Evolutionary conservation across 805 yeast genomes (phyloP), one percentile per base, ranked within the genome.

Genomic region (Ogataea allantospora): DNA sequence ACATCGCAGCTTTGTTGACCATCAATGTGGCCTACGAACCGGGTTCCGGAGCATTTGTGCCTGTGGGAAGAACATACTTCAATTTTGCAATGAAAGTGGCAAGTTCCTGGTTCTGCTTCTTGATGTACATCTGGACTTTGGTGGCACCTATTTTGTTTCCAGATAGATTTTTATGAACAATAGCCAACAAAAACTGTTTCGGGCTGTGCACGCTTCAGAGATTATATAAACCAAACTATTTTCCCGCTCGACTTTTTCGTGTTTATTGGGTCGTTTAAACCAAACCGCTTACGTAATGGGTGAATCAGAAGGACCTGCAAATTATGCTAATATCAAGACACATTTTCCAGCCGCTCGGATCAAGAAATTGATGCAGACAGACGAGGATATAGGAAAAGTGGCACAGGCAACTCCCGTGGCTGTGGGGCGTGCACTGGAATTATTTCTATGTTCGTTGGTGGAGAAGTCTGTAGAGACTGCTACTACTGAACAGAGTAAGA

Each of bases 341-440:
- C 95, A 84, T 57, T 85, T 85, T 61, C 95, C 95, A 4, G 84
- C 88, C 5, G 98, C 98, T 3, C 77, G 98, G 46, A 88, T 93
- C 54, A 93, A 93, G 68, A 87, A 93, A 54, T 78, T 93, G 42
- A 91, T 93, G 96, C 99, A 93, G 58, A 81, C 95, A 19, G 99
- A 93, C 62, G 99, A 93, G 47, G 99, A 93, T 47, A 89, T 93
- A 30, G 99, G 99, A 3, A 93, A 93, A 58, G 98, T 93, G 5
- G 96, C 99, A 3, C 97, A 89, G 57, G 97, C 96, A 2, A 95
- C 99, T 2, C 99, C 99, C 0, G 84, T 91, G n/a, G 91, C 91
- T 12, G 96, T 93, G 7, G 97, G 98, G 6, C 76, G 96, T 46
- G 96, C 99, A 0, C 69, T 93, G 35, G 98, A 93, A 65, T 75